Conservation (phyloP, 1,284 basidiomycete genomes). For the Irpex lacteus region DNA sequence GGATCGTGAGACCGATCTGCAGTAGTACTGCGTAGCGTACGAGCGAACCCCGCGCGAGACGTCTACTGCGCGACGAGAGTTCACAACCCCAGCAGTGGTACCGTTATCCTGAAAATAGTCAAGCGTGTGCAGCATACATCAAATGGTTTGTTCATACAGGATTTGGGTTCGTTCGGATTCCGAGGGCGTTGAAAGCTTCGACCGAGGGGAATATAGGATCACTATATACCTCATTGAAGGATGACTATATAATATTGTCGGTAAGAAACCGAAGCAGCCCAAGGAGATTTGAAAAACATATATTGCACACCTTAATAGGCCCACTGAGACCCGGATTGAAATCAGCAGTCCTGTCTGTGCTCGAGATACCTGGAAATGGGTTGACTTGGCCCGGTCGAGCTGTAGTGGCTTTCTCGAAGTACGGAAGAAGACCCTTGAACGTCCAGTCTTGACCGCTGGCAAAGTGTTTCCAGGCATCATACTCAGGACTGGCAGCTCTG, state of each 20-base stretch:
- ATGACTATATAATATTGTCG: constrained; percentile 5
- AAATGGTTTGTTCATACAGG: constrained; percentile 15
- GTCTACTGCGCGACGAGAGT: constrained; percentile 20
- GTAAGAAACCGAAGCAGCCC: background rate
- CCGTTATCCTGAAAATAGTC: constrained; percentile 18
- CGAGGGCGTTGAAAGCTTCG: constrained; percentile 19
- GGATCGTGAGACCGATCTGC: constrained; percentile 4
- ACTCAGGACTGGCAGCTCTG: constrained; percentile 17
- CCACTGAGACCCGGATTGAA: constrained; percentile 11
- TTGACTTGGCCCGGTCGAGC: constrained; percentile 2
- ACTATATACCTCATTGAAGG: constrained; percentile 22
- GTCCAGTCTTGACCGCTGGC: constrained; percentile 14
- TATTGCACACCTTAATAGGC: constrained; percentile 1
- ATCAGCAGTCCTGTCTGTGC: background rate
- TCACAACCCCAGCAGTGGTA: constrained; percentile 21
- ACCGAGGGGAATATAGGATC: constrained; percentile 20
- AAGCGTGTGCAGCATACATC: background rate
- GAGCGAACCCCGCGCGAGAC: constrained; percentile 21
- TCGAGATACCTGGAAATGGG: constrained; percentile 5
- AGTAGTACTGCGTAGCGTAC: constrained; percentile 24
- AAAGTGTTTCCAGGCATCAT: constrained; percentile 16
- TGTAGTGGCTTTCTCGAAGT: constrained; percentile 17
- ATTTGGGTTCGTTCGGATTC: constrained; percentile 20
- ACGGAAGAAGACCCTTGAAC: constrained; percentile 17
- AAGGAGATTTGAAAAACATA: background rate